Percentiles rank a stretch among this genome's conserved stretches.
phyloP scores from a whole-genome alignment of 441 rosid species.

The Pelargonium australe region DNA sequence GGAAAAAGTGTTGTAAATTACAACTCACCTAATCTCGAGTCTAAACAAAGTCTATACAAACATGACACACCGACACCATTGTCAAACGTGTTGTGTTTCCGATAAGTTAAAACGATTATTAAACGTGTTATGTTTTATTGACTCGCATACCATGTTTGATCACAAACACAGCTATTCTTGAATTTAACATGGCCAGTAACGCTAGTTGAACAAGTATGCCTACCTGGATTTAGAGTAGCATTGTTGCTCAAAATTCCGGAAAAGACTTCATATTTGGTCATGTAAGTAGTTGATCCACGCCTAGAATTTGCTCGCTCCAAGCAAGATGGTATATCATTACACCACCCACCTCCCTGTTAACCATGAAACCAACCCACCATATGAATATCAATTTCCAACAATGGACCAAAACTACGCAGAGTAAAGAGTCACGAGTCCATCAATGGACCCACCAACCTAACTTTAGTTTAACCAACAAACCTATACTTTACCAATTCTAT shows the following conservation, averaged over 20 bases:
- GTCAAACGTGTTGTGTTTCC: too few relatives aligned
- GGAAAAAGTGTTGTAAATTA: too few relatives aligned
- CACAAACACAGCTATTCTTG: too few relatives aligned
- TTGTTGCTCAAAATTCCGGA: slow-evolving; percentile 78
- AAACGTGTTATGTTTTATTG: too few relatives aligned
- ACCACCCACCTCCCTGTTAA: slow-evolving; percentile 93
- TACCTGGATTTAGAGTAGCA: slow-evolving; percentile 78
- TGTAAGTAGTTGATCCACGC: slow-evolving; percentile 71
- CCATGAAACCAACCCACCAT: neutral
- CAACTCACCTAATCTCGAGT: too few relatives aligned
- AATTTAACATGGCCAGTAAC: too few relatives aligned
- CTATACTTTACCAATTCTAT: neutral
- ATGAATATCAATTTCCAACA: neutral
- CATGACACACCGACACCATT: too few relatives aligned
- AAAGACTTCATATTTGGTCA: slow-evolving; percentile 61
- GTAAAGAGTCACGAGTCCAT: slow-evolving; percentile 5
- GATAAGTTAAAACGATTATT: too few relatives aligned
- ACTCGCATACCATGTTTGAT: too few relatives aligned
- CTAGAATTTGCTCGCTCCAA: slow-evolving; percentile 57
- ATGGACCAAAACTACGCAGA: neutral
- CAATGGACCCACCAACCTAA: slow-evolving; percentile 19
- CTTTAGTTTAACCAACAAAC: neutral
- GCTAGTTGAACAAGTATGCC: neutral
- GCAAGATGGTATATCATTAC: slow-evolving; percentile 73
- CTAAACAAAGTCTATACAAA: too few relatives aligned